Base-by-base conservation (phyloP, 2,329 filamentous ascomycete species). In the Colletotrichum somersetense region DNA sequence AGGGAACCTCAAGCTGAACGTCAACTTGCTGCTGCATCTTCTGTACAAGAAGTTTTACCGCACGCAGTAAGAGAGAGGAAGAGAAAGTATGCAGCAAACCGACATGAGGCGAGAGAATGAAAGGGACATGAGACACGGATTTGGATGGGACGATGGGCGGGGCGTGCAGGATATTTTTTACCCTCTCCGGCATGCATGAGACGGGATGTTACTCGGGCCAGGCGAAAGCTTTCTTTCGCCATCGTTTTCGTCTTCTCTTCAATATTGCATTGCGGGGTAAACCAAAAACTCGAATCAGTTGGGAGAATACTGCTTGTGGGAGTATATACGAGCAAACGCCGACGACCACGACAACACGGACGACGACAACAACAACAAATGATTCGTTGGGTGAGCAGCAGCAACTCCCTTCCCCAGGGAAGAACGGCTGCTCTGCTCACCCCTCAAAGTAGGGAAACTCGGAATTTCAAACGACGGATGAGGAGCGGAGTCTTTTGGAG, bases 41-140 rank as follows among this genome's bases (percentile, higher is more conserved):
- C 89, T 99, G 76, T 98, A 98, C 87, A 97, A 97, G 89, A 99
- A 99, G 88, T 99, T 99, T 83, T 99, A 99, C 81, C 86, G 90
- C 73, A 92, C 91, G 72, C 89, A 91, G 78, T 91, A 84, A 83
- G 46, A 48, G 11, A 23, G 11, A 23, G 4, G 5, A 4, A 48
- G 20, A n/a, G 16, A n/a, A 46, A 46, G 38, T 4, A 42, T 38
- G 71, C 40, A 46, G 26, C 55, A 66, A 66, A 33, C n/a, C 33
- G 11, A 10, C 33, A 30, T 12, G 56, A 20, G 46, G 20, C 44
- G 46, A 53, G 50, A 71, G 18, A 38, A 46, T 12, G 44, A 48
- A 53, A 7, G 33, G 46, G 42, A 52, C 14, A 73, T 57, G 71
- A 71, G 62, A 71, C 58, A 71, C 62, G 71, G 67, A 42, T 73